Evolutionary conservation across 73 alveolate genomes (phyloP), one percentile per base, ranked within the genome.

Genomic region (Blepharisma stoltei): DNA sequence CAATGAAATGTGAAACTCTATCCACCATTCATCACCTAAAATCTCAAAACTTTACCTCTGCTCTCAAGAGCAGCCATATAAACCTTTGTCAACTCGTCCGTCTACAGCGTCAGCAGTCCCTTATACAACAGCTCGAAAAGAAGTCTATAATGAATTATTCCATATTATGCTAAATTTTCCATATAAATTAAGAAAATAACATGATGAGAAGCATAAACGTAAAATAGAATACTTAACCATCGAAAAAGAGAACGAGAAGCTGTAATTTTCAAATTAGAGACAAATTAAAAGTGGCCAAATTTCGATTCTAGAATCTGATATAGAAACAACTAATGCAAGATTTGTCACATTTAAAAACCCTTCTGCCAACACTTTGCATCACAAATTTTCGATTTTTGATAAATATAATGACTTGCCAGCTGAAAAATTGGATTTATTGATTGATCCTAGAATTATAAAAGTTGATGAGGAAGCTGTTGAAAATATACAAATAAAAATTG

Each of bases 21-120:
- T 60, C 14, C 46, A n/a, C 45, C 73, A 60, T 60, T 60, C 73
- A 60, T 60, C 73, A 14, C 73, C 73, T 2, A 60, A 60, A 60
- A 25, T 60, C 38, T n/a, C 73, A 14, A n/a, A 60, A 60, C 23
- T 60, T 60, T 60, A 60, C 46, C 46, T 60, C 2, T 14, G 5
- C 2, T 38, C 73, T 20, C 38, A 60, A n/a, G 21, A 50, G 21
- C n/a, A 50, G 21, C 65, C 65, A 50, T 11, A 18, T 14, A 50
- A 50, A 11, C 21, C 65, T 50, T 50, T 18, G 21, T 32, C 41
- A 32, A 32, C 41, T 32, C 41, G 41, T 32, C 41, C 41, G 41
- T 32, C 41, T 32, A 32, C 41, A 32, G 41, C 41, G 3, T 32
- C 41, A 32, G 41, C 41, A 32, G 41, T 32, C 3, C 41, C 41